Percentiles rank a stretch among this genome's conserved stretches.
These are phyloP conservation scores for Piper longum DNA, from an alignment of 164 flowering plant species.

Conservation along the genomic window DNA sequence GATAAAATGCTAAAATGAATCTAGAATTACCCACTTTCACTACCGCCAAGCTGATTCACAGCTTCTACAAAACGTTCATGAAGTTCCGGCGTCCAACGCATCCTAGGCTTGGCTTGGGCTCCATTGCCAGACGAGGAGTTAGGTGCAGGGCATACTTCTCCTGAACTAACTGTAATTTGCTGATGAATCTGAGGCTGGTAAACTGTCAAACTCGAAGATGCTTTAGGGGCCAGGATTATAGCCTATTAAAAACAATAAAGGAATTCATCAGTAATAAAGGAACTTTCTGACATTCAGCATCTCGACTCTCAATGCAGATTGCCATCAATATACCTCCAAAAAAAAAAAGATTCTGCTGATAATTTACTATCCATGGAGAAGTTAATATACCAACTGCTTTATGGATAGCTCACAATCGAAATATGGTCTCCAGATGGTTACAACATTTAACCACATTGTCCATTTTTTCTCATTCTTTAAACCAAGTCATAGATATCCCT, in stretches of 20 bases:
- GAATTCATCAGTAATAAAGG: neutral
- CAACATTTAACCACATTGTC: no score
- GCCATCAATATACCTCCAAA: no score
- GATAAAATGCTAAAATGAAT: neutral
- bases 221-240: conserved; percentile 23
- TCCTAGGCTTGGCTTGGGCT: conserved; percentile 58
- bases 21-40: conserved; percentile 59
- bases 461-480: no score
- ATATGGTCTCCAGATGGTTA: no score
- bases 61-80: conserved; percentile 94
- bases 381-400: no score
- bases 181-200: conserved; percentile 35
- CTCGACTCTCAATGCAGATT: no score
- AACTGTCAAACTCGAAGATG: conserved; percentile 20
- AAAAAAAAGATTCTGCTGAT: no score
- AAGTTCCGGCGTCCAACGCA: conserved; percentile 99
- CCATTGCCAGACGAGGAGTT: conserved; percentile 31
- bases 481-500: no score
- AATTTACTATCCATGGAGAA: no score
- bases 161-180: conserved; percentile 39
- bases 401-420: no score
- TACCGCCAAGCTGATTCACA: conserved; percentile 85
- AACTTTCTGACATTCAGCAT: neutral
- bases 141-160: conserved; percentile 25
- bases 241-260: conserved; percentile 16